Percentiles rank a stretch among this genome's conserved stretches.
Evolutionary conservation across 768 basidiomycete genomes (phyloP).

Genomic region (Erythrobasidium yunnanense): DNA sequence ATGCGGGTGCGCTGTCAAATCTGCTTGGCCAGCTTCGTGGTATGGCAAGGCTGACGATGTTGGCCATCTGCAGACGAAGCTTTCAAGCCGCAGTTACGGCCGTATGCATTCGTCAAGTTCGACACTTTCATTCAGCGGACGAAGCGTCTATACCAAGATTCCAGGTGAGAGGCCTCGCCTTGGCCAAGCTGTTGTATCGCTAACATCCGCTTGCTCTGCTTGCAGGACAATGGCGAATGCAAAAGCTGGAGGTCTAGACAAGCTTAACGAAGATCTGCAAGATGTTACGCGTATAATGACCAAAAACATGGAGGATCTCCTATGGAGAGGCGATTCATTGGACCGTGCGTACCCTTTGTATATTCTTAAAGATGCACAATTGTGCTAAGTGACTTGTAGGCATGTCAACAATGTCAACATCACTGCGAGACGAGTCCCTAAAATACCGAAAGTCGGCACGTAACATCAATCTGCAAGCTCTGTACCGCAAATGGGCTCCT

Average conservation of each 20-base stretch:
- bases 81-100: constrained; percentile 81
- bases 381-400: too few species aligned
- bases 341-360: constrained; percentile 55
- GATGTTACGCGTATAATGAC: constrained; percentile 99
- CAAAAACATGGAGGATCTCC: constrained; percentile 98
- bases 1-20: constrained; percentile 47
- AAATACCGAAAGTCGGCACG: constrained; percentile 92
- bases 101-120: constrained; percentile 98
- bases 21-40: not conserved
- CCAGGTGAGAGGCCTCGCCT: constrained; percentile 55
- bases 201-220: not conserved
- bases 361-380: too few species aligned
- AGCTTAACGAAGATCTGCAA: constrained; percentile 86
- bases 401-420: constrained; percentile 93
- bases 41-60: not conserved
- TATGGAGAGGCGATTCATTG: constrained; percentile 95
- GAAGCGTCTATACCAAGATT: constrained; percentile 85
- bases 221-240: constrained; percentile 21
- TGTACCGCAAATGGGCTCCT: constrained; percentile 92
- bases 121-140: constrained; percentile 99
- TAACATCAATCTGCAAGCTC: constrained; percentile 84
- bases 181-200: constrained; percentile 34
- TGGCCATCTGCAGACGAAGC: constrained; percentile 17
- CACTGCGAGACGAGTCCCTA: constrained; percentile 87
- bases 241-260: constrained; percentile 51